Evolutionary conservation across 768 basidiomycete genomes (phyloP), one percentile per base, ranked within the genome.

Genomic region (Collybia mongolica): DNA sequence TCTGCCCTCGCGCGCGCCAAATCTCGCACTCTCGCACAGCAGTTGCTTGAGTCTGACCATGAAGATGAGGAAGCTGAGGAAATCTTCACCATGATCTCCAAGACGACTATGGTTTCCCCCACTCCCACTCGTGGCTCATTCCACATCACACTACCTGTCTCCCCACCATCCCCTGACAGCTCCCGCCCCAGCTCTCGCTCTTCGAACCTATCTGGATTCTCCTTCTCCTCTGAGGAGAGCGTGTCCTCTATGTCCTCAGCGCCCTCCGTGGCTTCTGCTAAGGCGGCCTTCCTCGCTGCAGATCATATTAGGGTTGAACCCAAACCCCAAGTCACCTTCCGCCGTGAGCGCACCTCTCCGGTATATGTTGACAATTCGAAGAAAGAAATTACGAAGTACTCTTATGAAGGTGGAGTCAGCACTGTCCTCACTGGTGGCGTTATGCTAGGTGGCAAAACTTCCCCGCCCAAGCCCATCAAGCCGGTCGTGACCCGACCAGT

Each of bases 381-480:
- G 47, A 64, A 60, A 28, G 50, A 64, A 9, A 56, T 65, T 14
- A 68, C 65, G 12, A 69, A 65, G 26, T 76, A 73, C 57, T 60
- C 71, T 12, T 76, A 76, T 55, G 66, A 68, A 52, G 74, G 72
- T 40, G 74, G 74, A 12, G 63, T 71, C 35, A 74, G 73, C 61
- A 72, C 66, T 52, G 70, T 72, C 28, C 67, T 74, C 42, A 71
- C 69, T 11, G 74, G 74, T 18, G 74, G 74, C 35, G 73, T 76
- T 15, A 76, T 74, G 74, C 71, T 76, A 32, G 74, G 72, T 11
- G 39, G 37, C 4, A 42, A 50, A 15, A 18, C 39, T 12, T n/a
- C 39, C 32, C 11, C 32, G 11, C 32, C 32, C 14, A 32, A 32
- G 14, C 32, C 32, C 14, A 32, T 14, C 9, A 32, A 32, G 32